These are phyloP conservation scores for Flaveria brownii DNA, from an alignment of 129 eudicot species.

Conservation along the genomic window DNA sequence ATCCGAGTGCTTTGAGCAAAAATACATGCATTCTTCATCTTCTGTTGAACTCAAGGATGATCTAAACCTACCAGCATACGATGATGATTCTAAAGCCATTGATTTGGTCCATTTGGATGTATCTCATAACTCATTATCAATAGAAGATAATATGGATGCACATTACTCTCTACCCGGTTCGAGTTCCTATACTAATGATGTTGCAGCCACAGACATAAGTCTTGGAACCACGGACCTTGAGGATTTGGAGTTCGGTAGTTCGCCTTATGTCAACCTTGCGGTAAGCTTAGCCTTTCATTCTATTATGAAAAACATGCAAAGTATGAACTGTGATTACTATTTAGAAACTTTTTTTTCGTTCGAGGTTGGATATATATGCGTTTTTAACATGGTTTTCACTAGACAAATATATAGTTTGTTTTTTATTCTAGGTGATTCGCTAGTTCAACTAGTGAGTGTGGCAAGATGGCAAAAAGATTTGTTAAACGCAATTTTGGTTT, in stretches of 20 bases:
- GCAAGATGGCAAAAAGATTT: no score
- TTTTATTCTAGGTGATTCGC: no score
- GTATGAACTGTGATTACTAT: no score
- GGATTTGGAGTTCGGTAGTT: conserved; percentile 54
- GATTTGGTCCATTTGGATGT: conserved; percentile 33
- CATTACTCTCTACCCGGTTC: not conserved
- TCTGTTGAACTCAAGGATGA: conserved; percentile 32
- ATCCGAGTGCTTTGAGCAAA: conserved; percentile 30
- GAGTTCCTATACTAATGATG: not conserved
- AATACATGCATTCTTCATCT: conserved; percentile 26
- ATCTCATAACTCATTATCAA: conserved; percentile 18
- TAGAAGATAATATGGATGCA: conserved; percentile 35
- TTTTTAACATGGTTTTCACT: no score
- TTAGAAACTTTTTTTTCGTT: no score
- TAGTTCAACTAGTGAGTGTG: no score
- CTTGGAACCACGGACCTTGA: conserved; percentile 47
- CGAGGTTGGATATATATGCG: no score
- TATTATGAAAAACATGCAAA: no score
- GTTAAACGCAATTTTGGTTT: no score
- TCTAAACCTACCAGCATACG: conserved; percentile 22
- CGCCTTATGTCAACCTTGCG: conserved; percentile 48
- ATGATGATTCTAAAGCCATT: conserved; percentile 42
- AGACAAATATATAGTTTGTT: no score
- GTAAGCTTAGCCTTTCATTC: conserved; percentile 41
- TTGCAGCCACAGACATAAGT: conserved; percentile 1